Percentiles rank a stretch among this genome's conserved stretches.
phyloP scores from a whole-genome alignment of 768 basidiomycete genomes.

The Terana coerulea region DNA sequence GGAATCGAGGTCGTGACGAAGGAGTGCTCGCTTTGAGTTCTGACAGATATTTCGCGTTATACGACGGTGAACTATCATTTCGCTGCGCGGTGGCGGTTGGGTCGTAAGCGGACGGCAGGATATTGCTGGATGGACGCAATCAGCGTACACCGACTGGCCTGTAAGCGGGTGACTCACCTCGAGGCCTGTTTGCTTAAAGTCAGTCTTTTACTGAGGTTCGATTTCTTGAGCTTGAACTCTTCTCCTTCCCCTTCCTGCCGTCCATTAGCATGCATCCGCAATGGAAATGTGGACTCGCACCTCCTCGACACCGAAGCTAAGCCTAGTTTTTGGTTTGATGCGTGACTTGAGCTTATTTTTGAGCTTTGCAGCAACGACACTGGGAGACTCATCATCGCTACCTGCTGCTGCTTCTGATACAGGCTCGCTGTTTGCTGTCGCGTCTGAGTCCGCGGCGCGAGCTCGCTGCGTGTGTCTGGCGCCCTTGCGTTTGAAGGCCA shows the following conservation, averaged over 20 bases:
- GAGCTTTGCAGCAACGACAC: slow-evolving; percentile 57
- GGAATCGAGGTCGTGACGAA: slow-evolving; percentile 42
- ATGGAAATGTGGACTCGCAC: slow-evolving; percentile 31
- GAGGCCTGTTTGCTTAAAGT: slow-evolving; percentile 48
- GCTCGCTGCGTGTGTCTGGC: slow-evolving; percentile 36
- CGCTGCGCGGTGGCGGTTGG: slow-evolving; percentile 42
- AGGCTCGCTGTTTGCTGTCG: slow-evolving; percentile 12
- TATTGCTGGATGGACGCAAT: slow-evolving; percentile 29
- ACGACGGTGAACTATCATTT: slow-evolving; percentile 52
- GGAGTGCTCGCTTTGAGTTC: slow-evolving; percentile 79
- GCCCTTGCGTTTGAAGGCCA: slow-evolving; percentile 43
- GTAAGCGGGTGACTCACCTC: slow-evolving; percentile 20
- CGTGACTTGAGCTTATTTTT: slow-evolving; percentile 68
- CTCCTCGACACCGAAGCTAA: slow-evolving; percentile 80
- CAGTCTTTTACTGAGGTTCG: slow-evolving; percentile 66
- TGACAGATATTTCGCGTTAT: slow-evolving; percentile 69
- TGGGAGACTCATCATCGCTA: slow-evolving; percentile 49
- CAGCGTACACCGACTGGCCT: no score
- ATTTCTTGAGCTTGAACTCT: slow-evolving; percentile 78
- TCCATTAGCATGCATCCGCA: slow-evolving; percentile 25
- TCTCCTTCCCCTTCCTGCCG: slow-evolving; percentile 55
- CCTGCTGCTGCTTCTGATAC: slow-evolving; percentile 28
- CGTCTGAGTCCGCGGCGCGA: slow-evolving; percentile 31
- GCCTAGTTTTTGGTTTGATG: slow-evolving; percentile 56
- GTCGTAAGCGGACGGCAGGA: slow-evolving; percentile 45